Base-by-base conservation (phyloP, 2,329 filamentous ascomycete genomes). In the Diplodia corticola region DNA sequence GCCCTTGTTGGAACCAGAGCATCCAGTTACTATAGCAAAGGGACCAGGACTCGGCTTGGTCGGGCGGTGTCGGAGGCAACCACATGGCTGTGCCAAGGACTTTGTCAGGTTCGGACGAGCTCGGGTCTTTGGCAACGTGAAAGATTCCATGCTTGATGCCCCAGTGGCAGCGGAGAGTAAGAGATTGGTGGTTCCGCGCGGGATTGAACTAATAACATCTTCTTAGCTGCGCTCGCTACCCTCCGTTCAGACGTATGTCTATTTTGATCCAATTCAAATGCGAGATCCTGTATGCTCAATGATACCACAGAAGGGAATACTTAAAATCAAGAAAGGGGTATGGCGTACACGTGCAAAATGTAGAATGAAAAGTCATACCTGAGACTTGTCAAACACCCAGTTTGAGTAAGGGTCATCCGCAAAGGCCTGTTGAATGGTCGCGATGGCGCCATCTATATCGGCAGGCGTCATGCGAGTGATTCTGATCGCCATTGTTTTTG, bases 11-110 rank as follows among this genome's bases (percentile, higher is more conserved):
- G 64, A 87, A 76, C 79, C 87, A 91, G 15, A 92, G 80, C n/a
- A 82, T 79, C 87, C 89, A 91, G 65, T 79, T 80, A 65, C 89
- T 86, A 1, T 85, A 73, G 83, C 87, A 91, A 57, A 86, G 82
- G 26, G 80, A 77, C 89, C 89, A 91, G 5, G 82, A 84, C 51
- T 84, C 78, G 17, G 83, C 80, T 54, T 82, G 73, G 4, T 75
- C 78, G 0, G 80, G 74, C 0, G 79, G 78, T 15, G 81, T 81
- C 0, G 89, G 89, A 0, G 83, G 83, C 63, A 91, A 80, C 90
- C 90, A 92, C 85, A 90, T 91, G 66, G 88, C 86, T 26, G 91
- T 87, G 10, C 90, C 90, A 30, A 91, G 82, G 40, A 91, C 83
- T 66, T 84, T 83, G 60, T 76, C 68, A 17, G 76, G 75, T 5